phyloP scores from a whole-genome alignment of 768 basidiomycete species.

The Leccinum truebloodii region DNA sequence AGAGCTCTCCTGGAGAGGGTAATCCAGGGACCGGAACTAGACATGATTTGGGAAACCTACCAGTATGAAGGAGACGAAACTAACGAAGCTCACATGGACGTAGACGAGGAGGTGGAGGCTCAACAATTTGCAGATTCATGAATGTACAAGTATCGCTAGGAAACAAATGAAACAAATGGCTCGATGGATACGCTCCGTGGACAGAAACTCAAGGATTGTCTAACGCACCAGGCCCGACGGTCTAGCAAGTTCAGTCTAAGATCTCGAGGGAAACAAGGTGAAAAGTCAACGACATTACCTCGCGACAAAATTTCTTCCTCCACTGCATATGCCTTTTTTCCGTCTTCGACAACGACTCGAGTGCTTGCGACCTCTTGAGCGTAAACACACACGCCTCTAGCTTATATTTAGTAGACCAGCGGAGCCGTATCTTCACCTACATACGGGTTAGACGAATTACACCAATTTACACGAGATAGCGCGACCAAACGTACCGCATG shows the following conservation, averaged over 20 bases:
- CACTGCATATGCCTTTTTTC: slow-evolving; percentile 50
- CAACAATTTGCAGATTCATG: slow-evolving; percentile 23
- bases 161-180: slow-evolving; percentile 1
- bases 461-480: too few species aligned
- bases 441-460: neutral
- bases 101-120: slow-evolving; percentile 54
- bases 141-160: neutral
- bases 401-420: slow-evolving; percentile 49
- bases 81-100: slow-evolving; percentile 42
- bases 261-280: neutral
- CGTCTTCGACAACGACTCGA: slow-evolving; percentile 35
- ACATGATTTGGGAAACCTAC: slow-evolving; percentile 63
- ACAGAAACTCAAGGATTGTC: slow-evolving; percentile 16
- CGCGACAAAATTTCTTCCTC: slow-evolving; percentile 57
- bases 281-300: slow-evolving; percentile 32
- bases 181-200: neutral
- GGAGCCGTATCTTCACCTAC: slow-evolving; percentile 44
- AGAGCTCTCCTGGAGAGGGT: slow-evolving; percentile 63
- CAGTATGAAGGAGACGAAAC: slow-evolving; percentile 46
- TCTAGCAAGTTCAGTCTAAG: slow-evolving; percentile 15
- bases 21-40: slow-evolving; percentile 73
- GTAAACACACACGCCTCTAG: slow-evolving; percentile 54
- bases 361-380: slow-evolving; percentile 39
- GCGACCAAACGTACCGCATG: slow-evolving; percentile 17
- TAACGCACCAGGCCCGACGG: slow-evolving; percentile 17